These are phyloP conservation scores for Carallia pectinifolia DNA, from an alignment of 345 rosid species.

Conservation along the genomic window DNA sequence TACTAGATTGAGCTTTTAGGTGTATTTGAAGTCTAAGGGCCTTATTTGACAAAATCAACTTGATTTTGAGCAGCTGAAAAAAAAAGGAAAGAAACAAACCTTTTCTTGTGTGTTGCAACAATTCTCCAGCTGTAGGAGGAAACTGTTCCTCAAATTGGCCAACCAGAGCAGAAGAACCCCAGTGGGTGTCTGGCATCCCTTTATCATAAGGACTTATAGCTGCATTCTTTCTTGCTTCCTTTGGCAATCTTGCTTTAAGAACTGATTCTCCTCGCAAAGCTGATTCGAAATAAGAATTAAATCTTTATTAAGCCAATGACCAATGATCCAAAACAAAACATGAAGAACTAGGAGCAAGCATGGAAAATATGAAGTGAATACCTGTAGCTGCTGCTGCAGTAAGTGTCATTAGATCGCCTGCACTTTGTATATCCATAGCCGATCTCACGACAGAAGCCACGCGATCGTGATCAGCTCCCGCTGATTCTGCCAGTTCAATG, in stretches of 20 bases:
- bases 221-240: conserved; percentile 84
- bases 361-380: conserved; percentile 20
- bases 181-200: conserved; percentile 45
- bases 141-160: conserved; percentile 38
- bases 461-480: conserved; percentile 75
- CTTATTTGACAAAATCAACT: too few species aligned
- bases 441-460: conserved; percentile 69
- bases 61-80: background rate
- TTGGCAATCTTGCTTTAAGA: conserved; percentile 66
- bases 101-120: conserved; percentile 63
- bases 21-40: too few species aligned
- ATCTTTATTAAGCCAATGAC: background rate
- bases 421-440: conserved; percentile 70
- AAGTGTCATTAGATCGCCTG: conserved; percentile 85
- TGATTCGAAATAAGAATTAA: conserved; percentile 13
- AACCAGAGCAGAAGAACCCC: conserved; percentile 35
- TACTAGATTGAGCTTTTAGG: too few species aligned
- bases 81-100: conserved; percentile 36
- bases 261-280: conserved; percentile 97
- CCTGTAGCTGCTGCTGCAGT: conserved; percentile 99
- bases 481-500: conserved; percentile 72
- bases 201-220: conserved; percentile 76
- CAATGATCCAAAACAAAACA: background rate
- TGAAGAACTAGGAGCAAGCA: background rate
- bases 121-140: conserved; percentile 60